Base-by-base conservation (phyloP, 2,329 filamentous ascomycete species). In the Chaetoscypha palmicola region DNA sequence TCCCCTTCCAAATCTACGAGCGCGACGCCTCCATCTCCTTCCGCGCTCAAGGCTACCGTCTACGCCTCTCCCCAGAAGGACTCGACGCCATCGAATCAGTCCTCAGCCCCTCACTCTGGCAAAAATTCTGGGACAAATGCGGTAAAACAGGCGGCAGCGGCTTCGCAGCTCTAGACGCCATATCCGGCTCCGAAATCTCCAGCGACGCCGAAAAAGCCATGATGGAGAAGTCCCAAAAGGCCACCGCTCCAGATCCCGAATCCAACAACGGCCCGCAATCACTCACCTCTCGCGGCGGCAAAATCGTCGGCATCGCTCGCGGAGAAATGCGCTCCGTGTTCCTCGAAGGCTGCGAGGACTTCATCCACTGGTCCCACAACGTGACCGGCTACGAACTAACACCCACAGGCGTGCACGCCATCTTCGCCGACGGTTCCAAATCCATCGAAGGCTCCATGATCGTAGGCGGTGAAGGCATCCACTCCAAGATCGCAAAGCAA, bases 271-370 rank as follows among this genome's bases (percentile, higher is more conserved):
- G 21, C 1, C 38, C 40, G 24, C 61, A 64, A 43, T 24, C 40
- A 1, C 62, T 81, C 22, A 45, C 60, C 0, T 78, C 73, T 12
- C 68, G 77, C 16, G 76, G 66, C 30, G 76, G 73, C 4, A 78
- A 81, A 57, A 66, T 77, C 7, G 68, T 83, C 0, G 79, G 79
- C 1, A 79, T 83, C 31, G 70, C 76, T 0, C 64, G 79, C 4
- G 79, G 78, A 3, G 77, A 80, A 26, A 82, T 83, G 78, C 68
- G 79, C 2, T 67, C 62, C 36, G 49, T 77, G 4, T 82, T 83
- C 54, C 59, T 79, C 35, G 62, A 69, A 14, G 78, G 77, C 1
- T 72, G 71, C 45, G 77, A 81, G 48, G 58, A 68, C 0, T 64
- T 64, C 35, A 67, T 84, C 5, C 64, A 73, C 19, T 83, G 77